A percentile compares a stretch with the other conserved stretches of the same genome.
Evolutionary conservation across 306 rosid species (phyloP).

Genomic region (Astragalus glycyphyllos): DNA sequence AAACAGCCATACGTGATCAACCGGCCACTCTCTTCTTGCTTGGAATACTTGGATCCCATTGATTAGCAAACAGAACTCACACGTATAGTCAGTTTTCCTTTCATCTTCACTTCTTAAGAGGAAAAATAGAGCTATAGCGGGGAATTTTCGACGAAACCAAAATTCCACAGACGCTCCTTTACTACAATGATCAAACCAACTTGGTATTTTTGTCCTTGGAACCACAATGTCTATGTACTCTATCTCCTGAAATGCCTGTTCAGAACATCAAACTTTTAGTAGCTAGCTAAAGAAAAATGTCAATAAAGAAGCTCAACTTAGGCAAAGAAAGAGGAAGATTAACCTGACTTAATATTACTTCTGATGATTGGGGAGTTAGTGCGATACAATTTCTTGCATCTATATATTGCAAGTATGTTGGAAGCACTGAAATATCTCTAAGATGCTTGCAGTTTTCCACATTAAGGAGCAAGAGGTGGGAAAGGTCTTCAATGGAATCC

Average conservation of each 20-base stretch:
- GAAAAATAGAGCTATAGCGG: constrained; percentile 32
- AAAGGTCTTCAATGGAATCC: constrained; percentile 41
- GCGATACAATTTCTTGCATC: constrained; percentile 41
- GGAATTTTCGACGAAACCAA: constrained; percentile 24
- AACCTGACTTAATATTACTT: too few species aligned
- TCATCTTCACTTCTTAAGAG: constrained; percentile 37
- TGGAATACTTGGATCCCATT: constrained; percentile 36
- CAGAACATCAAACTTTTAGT: not conserved
- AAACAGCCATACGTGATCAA: constrained; percentile 40
- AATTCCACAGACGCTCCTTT: constrained; percentile 6
- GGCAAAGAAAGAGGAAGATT: not conserved
- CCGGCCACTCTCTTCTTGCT: constrained; percentile 23
- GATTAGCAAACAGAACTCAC: constrained; percentile 33
- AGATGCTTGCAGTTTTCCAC: constrained; percentile 38
- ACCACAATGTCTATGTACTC: constrained; percentile 43
- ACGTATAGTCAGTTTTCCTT: not conserved
- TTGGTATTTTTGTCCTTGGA: constrained; percentile 29
- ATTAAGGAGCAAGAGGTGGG: constrained; percentile 30
- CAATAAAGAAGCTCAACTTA: not conserved
- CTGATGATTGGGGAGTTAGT: too few species aligned
- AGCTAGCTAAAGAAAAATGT: not conserved
- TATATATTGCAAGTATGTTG: constrained; percentile 35
- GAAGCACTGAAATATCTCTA: constrained; percentile 38
- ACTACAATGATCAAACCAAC: constrained; percentile 44
- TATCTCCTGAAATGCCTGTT: constrained; percentile 46